These are phyloP conservation scores for Rhodotorula graminis DNA, from an alignment of 768 basidiomycete genomes.

Conservation along the genomic window DNA sequence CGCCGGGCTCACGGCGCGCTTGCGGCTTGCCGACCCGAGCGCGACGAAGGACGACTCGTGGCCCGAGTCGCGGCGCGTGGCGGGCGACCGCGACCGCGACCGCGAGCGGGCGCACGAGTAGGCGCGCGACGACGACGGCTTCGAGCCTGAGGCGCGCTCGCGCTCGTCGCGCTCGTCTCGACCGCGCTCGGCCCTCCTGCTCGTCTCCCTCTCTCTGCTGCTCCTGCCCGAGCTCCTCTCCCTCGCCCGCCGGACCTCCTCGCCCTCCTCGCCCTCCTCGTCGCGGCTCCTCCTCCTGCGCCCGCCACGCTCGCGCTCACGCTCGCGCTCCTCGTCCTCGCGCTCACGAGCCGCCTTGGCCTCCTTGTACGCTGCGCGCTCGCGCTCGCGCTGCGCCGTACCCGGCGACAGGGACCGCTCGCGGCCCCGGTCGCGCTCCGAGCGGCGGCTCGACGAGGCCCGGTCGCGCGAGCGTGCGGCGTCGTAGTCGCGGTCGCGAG, in stretches of 20 bases:
- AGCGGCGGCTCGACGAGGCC: too few relatives aligned
- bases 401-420: background rate
- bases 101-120: background rate
- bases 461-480: too few relatives aligned
- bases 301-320: background rate
- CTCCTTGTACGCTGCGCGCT: background rate
- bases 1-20: background rate
- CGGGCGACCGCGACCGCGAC: background rate
- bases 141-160: too few relatives aligned
- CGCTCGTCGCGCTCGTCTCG: background rate
- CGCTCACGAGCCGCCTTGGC: background rate
- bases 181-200: background rate
- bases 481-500: too few relatives aligned
- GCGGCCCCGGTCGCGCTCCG: background rate
- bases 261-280: background rate
- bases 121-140: too few relatives aligned
- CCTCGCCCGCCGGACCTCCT: background rate
- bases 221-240: background rate
- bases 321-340: background rate
- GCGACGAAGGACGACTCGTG: background rate
- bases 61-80: background rate
- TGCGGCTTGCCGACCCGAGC: background rate
- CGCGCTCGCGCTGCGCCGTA: slow-evolving; percentile 1
- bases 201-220: background rate
- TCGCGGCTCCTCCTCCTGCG: too few relatives aligned